Conservation (phyloP, 1,284 basidiomycete genomes). For the Neonothopanus nambi region DNA sequence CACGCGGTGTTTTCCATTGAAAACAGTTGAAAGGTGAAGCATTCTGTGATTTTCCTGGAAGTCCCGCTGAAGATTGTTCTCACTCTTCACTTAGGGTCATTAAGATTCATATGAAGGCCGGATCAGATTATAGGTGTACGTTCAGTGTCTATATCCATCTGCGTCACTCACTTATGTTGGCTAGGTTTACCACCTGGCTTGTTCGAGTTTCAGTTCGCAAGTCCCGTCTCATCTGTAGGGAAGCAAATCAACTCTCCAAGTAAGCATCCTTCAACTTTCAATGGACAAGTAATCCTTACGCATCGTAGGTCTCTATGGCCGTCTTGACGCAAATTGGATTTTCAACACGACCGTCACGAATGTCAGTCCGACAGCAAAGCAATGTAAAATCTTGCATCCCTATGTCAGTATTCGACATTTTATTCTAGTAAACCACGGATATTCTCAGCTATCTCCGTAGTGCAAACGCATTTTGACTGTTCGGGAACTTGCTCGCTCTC, state of each 20-base stretch:
- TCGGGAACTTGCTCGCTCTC: constrained; percentile 71
- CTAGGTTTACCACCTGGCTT: constrained; percentile 38
- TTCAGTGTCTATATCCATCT: background rate
- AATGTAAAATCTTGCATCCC: constrained; percentile 65
- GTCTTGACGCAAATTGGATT: constrained; percentile 50
- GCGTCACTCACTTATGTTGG: background rate
- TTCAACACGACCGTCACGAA: constrained; percentile 76
- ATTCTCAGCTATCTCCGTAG: constrained; percentile 32
- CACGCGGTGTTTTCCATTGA: constrained; percentile 7
- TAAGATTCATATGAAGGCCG: constrained; percentile 48
- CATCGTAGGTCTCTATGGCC: constrained; percentile 56
- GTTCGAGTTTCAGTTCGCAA: constrained; percentile 53
- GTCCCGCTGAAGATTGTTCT: background rate
- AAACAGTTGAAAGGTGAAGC: constrained; percentile 2
- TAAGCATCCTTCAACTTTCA: constrained; percentile 23
- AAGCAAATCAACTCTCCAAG: constrained; percentile 49
- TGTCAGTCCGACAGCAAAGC: constrained; percentile 73
- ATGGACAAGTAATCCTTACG: background rate
- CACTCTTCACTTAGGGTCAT: constrained; percentile 42
- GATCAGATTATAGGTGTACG: constrained; percentile 62
- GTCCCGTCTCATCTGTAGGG: constrained; percentile 57
- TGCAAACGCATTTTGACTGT: constrained; percentile 67
- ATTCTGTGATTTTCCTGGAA: constrained; percentile 17
- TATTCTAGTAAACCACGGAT: background rate
- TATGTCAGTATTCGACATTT: constrained; percentile 41